Evolutionary conservation across 75 land plant genomes (phyloP).

Genomic region (Selaginella tamariscina): DNA sequence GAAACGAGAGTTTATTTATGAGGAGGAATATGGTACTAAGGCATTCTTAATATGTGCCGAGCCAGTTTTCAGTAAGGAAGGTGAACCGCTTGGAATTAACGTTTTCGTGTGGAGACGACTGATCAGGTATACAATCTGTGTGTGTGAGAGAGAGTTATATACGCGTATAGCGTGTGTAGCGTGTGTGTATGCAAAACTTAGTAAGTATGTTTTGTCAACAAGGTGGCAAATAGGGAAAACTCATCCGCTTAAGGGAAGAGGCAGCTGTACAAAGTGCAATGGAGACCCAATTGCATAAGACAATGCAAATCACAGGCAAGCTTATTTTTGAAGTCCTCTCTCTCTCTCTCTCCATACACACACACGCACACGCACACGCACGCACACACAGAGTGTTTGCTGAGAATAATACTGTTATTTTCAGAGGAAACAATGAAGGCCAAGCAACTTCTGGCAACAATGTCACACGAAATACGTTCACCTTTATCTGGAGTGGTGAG

Average conservation of each 20-base stretch:
- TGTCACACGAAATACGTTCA: constrained; percentile 91
- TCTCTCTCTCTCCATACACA: not conserved
- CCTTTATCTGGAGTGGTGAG: constrained; percentile 76
- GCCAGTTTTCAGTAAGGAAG: constrained; percentile 68
- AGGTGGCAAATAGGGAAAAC: constrained; percentile 57
- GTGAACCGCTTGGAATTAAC: constrained; percentile 70
- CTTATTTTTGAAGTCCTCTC: not conserved
- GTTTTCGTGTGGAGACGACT: constrained; percentile 73
- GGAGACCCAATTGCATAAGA: constrained; percentile 71
- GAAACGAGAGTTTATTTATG: constrained; percentile 65
- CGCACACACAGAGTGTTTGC: too few species aligned
- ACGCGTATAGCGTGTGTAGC: too few species aligned
- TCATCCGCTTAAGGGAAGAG: constrained; percentile 65
- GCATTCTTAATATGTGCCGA: constrained; percentile 70
- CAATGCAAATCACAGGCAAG: constrained; percentile 71
- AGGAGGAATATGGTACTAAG: constrained; percentile 65
- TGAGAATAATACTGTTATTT: constrained; percentile 12
- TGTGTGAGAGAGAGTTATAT: too few species aligned
- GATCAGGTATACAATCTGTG: constrained; percentile 43
- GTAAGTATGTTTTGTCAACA: not conserved
- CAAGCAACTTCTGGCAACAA: constrained; percentile 83
- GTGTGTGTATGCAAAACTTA: too few species aligned
- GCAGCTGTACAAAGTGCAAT: constrained; percentile 82
- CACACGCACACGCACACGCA: too few species aligned
- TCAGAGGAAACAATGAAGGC: constrained; percentile 86